phyloP scores from a whole-genome alignment of 805 yeast genomes.

The Metschnikowia similis region DNA sequence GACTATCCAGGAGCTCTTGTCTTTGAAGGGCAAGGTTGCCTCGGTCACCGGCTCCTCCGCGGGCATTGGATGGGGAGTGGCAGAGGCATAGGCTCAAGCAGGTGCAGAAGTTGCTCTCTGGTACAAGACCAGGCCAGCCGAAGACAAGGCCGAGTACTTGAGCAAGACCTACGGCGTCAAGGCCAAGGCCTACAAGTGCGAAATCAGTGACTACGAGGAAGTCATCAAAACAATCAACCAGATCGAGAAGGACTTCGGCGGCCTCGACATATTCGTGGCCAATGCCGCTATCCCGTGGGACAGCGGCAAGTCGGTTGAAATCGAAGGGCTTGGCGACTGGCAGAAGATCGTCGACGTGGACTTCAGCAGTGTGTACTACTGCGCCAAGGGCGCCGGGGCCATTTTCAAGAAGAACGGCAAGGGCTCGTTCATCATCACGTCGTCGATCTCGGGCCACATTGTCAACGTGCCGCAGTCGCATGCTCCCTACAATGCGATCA shows the following conservation, averaged over 20 bases:
- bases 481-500: constrained; percentile 45
- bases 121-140: constrained; percentile 58
- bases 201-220: constrained; percentile 44
- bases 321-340: constrained; percentile 33
- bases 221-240: constrained; percentile 48
- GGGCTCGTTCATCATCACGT: constrained; percentile 43
- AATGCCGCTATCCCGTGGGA: constrained; percentile 89
- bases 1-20: constrained; percentile 63
- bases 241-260: constrained; percentile 68
- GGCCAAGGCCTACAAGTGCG: constrained; percentile 63
- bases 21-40: constrained; percentile 78
- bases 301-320: constrained; percentile 32
- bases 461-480: constrained; percentile 44
- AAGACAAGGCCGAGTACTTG: constrained; percentile 46
- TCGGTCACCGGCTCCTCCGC: constrained; percentile 81
- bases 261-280: constrained; percentile 79
- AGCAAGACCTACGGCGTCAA: constrained; percentile 51
- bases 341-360: constrained; percentile 36
- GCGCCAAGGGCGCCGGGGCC: constrained; percentile 40
- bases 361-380: constrained; percentile 40
- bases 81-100: constrained; percentile 80
- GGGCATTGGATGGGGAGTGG: constrained; percentile 80
- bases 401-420: constrained; percentile 36
- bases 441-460: constrained; percentile 46
- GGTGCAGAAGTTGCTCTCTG: constrained; percentile 80